Evolutionary conservation across 2,329 filamentous ascomycete species (phyloP), one percentile per base, ranked within the genome.

Genomic region (Cladosporium sp.): DNA sequence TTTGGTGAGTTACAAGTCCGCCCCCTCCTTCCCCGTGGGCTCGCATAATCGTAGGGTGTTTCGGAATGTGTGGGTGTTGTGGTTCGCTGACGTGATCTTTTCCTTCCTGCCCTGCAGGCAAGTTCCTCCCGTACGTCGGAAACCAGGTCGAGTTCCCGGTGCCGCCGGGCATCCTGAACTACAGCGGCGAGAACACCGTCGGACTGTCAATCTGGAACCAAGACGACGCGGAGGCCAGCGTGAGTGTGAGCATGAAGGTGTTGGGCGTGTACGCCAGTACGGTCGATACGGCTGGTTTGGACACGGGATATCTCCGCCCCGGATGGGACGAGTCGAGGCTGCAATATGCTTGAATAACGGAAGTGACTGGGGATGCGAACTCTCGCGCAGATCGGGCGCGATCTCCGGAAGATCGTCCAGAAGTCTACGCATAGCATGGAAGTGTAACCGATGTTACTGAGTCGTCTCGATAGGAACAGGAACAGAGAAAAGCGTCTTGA

Each of bases 131-230:
- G 0, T 81, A 83, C 64, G 85, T 89, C 49, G 87, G 87, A 0
- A 83, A 87, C 62, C 86, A 89, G 76, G 78, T 84, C 21, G 80
- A 81, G n/a, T 89, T 86, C 71, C 86, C 86, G 0, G 84, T 89
- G 1, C 86, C 85, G 1, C 83, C 84, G 0, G 86, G 86, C 0
- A 79, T 89, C 6, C 74, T 88, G 10, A 78, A 88, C 70, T 86
- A 88, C 66, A 74, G 75, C 7, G 86, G 86, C 0, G 78, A 85
- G 16, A 89, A 89, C 68, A 85, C 83, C 0, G 80, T 89, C 64
- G 82, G 78, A 0, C 72, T 88, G 18, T 86, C 82, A 18, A 77
- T 89, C 1, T 89, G 87, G 86, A 84, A 84, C 18, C 85, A 87
- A 76, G 79, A 76, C 3, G 81, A 80, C 1, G 79, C 80, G 11